These are phyloP conservation scores for Hirsutella rhossiliensis DNA, from an alignment of 2,329 filamentous ascomycete genomes.

Conservation along the genomic window DNA sequence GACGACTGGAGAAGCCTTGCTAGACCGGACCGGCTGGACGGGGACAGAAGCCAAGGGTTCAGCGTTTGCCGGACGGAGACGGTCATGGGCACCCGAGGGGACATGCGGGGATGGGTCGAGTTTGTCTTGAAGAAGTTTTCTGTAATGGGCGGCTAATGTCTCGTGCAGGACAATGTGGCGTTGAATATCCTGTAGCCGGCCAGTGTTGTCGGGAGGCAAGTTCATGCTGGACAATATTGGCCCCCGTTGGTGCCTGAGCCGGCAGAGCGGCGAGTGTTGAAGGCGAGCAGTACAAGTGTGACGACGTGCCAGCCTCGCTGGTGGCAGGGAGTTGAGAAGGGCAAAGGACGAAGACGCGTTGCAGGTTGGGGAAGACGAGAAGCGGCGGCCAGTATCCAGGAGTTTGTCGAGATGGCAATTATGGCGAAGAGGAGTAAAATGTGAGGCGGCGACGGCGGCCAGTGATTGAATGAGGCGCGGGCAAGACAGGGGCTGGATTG, in stretches of 20 bases:
- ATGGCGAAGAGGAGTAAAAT: too few species aligned
- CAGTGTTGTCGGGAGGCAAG: background rate
- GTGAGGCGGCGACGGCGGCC: background rate
- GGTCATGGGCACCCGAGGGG: background rate
- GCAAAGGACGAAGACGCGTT: too few species aligned
- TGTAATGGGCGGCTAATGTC: background rate
- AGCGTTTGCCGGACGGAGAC: background rate
- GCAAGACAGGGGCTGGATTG: background rate
- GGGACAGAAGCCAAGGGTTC: background rate
- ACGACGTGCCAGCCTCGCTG: too few species aligned
- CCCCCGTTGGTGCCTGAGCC: background rate
- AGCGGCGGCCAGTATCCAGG: too few species aligned
- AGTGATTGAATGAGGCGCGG: conserved; percentile 1
- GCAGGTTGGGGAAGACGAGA: too few species aligned
- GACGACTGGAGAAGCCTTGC: background rate
- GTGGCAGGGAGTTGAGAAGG: too few species aligned
- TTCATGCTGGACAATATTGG: conserved; percentile 1
- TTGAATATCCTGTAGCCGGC: conserved; percentile 1
- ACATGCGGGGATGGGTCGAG: background rate
- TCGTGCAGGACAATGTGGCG: conserved; percentile 1
- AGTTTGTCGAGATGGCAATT: too few species aligned
- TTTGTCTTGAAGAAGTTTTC: background rate
- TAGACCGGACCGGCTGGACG: background rate
- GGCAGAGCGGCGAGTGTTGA: background rate
- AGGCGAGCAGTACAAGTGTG: too few species aligned